Base-by-base conservation (phyloP, 768 basidiomycete species). In the Lactarius psammicola region DNA sequence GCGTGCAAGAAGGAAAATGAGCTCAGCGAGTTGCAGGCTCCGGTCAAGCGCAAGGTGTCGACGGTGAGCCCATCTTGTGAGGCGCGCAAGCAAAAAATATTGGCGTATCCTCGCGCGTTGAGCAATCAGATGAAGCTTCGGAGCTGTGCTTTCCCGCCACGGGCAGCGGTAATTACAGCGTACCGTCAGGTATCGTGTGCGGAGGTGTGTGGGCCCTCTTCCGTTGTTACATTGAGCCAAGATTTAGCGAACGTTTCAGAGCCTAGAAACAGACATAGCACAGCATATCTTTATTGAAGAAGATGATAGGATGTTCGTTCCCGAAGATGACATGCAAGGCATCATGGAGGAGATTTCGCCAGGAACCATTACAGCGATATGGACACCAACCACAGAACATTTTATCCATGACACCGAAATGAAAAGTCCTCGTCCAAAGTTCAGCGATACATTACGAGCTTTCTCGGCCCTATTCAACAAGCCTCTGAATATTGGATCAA, bases 291-390 rank as follows among this genome's bases (percentile, higher is more conserved):
- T 56, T 30, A n/a, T 13, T 9, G 54, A 55, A 18, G 17, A 55
- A 13, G 55, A 56, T n/a, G 33, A 18, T n/a, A 34, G 55, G 20
- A 56, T 56, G 55, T 56, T 56, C 33, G 30, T n/a, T 34, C 55
- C 28, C 20, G 55, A 31, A 33, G 55, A 56, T 56, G 55, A 56
- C 4, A 56, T 56, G 33, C 18, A 56, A 10, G 20, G 30, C 33
- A 34, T 56, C 55, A 20, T 31, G 3, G 55, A 56, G 55, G 30
- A 56, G 4, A 30, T 23, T 20, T 18, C 55, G 1, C 31, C 55
- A 31, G 55, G 20, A 31, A n/a, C 31, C 3, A 56, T 17, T 8
- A 9, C 33, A 18, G 30, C 33, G 15, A 30, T 5, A 23, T n/a
- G 55, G 55, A 34, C 17, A 10, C 33, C 55, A 56, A 31, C 17